Base-by-base conservation (phyloP, 306 rosid genomes). In the Erythrophleum fordii region DNA sequence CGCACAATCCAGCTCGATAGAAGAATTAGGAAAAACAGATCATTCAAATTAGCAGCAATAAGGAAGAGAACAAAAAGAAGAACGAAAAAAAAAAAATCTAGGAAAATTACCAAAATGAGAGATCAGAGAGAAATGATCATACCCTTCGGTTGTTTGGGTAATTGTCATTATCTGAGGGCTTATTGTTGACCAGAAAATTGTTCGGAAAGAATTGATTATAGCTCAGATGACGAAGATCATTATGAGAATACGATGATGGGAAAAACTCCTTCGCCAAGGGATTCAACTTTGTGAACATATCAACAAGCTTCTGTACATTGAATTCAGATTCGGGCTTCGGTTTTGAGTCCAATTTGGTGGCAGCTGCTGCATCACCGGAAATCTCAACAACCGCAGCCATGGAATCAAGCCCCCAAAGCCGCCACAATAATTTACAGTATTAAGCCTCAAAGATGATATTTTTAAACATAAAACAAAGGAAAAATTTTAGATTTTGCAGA, bases 381-480 rank as follows among this genome's bases (percentile, higher is more conserved):
- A 91, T 81, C 88, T 90, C 97, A 86, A 92, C 95, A 84, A 93
- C 97, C 81, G 95, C 94, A 80, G 97, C 97, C 99, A 95, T 95
- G 60, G 89, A 84, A 83, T 82, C 87, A 76, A 80, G 87, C 69
- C 77, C 84, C 72, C 84, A 51, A 80, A 62, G 26, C 31, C 70
- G 22, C 26, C 68, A 71, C 79, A 79, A 72, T 71, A 80, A 81
- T 58, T 70, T 42, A 52, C 10, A 37, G 18, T 68, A 55, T n/a
- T 44, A n/a, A 23, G 44, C 62, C 59, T 72, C 7, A 53, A 60
- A 80, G 73, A 53, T 26, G 14, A 20, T 20, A 26, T 73, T 73
- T 78, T 74, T 23, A 13, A 12, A 59, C 39, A 5, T 31, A 71
- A 68, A 68, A 35, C 12, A 56, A 7, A 61, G 62, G 67, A 77